Evolutionary conservation across 257 asterid genomes (phyloP).

Genomic region (Fraxinus excelsior): DNA sequence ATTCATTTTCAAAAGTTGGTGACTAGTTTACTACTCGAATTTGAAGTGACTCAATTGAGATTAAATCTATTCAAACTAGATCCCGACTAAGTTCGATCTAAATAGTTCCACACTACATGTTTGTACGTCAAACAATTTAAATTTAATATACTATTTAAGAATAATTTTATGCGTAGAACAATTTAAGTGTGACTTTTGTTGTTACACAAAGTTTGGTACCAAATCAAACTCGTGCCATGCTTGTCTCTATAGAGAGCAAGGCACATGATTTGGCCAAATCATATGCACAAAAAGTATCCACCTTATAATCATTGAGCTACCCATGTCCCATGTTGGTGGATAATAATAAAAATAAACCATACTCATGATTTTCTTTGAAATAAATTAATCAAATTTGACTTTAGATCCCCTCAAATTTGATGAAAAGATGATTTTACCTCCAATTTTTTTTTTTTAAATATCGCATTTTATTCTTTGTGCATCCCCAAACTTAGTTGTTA

Average conservation of each 20-base stretch:
- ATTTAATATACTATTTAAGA: background rate
- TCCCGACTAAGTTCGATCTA: background rate
- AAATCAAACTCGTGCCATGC: background rate
- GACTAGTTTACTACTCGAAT: background rate
- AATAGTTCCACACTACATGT: background rate
- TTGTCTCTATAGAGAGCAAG: background rate
- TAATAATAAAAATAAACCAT: background rate
- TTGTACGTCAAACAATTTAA: background rate
- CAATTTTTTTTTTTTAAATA: no score
- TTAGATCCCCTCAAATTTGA: background rate
- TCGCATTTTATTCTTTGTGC: background rate
- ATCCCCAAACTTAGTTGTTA: background rate
- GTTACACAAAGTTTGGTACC: background rate
- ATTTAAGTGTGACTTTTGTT: background rate
- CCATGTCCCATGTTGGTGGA: background rate
- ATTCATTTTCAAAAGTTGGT: background rate
- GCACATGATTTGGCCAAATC: background rate
- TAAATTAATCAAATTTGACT: no score
- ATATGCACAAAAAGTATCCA: background rate
- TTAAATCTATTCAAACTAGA: background rate
- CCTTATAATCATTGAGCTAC: background rate
- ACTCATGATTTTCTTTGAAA: background rate
- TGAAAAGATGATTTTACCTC: background rate
- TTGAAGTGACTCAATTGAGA: background rate
- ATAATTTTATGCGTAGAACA: background rate